Conservation (phyloP, 2,329 filamentous ascomycete genomes). For the Fusarium secorum region DNA sequence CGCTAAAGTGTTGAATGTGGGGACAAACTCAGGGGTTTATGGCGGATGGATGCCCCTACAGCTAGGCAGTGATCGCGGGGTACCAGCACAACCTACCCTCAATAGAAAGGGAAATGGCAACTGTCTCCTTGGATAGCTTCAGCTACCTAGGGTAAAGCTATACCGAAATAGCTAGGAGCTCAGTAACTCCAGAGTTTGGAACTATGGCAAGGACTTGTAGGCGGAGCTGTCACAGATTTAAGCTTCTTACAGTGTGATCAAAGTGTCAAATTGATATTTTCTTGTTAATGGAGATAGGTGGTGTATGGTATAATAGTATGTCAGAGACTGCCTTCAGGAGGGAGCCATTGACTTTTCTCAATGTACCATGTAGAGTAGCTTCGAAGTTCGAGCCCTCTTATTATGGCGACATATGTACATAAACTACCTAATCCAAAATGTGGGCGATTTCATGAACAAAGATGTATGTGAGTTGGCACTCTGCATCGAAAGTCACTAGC, state of each 20-base stretch:
- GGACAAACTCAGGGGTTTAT: constrained; percentile 34
- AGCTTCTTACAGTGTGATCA: neutral
- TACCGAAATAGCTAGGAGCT: neutral
- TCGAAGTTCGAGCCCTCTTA: neutral
- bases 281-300: neutral
- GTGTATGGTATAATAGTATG: neutral
- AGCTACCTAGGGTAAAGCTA: neutral
- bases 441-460: neutral
- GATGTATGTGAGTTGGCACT: neutral
- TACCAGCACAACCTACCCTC: constrained; percentile 11
- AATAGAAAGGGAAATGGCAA: neutral
- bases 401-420: neutral
- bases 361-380: neutral
- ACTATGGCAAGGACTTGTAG: neutral
- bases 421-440: neutral
- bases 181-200: neutral
- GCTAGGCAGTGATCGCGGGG: constrained; percentile 35
- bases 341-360: neutral
- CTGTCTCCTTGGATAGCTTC: neutral
- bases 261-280: neutral
- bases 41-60: constrained; percentile 18
- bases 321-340: constrained; percentile 3
- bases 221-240: neutral
- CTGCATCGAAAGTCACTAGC: neutral
- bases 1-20: constrained; percentile 39